These are phyloP conservation scores for Lichenothelia convexa DNA, from an alignment of 495 filamentous ascomycete species.

Conservation along the genomic window DNA sequence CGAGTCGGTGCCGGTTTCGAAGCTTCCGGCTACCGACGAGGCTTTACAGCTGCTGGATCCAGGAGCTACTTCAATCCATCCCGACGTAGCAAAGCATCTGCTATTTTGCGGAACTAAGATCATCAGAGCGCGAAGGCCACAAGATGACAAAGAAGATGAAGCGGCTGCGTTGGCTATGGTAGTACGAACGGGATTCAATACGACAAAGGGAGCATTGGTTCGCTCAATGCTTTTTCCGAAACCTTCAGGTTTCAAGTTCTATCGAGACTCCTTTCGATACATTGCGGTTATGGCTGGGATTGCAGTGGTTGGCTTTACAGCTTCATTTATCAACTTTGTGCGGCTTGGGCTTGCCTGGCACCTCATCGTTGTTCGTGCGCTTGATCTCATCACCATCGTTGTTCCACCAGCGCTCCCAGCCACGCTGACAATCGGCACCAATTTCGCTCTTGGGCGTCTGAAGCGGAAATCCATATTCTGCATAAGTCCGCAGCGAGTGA, in stretches of 20 bases:
- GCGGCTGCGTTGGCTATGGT: slow-evolving; percentile 84
- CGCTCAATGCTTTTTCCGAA: slow-evolving; percentile 98
- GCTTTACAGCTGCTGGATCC: slow-evolving; percentile 57
- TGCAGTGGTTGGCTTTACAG: slow-evolving; percentile 70
- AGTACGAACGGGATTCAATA: slow-evolving; percentile 87
- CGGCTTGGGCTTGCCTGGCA: slow-evolving; percentile 68
- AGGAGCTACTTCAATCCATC: slow-evolving; percentile 55
- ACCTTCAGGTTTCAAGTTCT: slow-evolving; percentile 95
- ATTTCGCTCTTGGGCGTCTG: slow-evolving; percentile 76
- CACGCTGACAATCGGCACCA: slow-evolving; percentile 89
- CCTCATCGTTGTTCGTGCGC: slow-evolving; percentile 72
- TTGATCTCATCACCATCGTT: slow-evolving; percentile 95
- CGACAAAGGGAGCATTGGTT: slow-evolving; percentile 88
- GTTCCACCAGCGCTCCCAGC: slow-evolving; percentile 95
- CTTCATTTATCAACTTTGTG: slow-evolving; percentile 85
- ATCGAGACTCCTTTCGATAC: slow-evolving; percentile 92
- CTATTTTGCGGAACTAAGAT: slow-evolving; percentile 93
- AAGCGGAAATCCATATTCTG: slow-evolving; percentile 86
- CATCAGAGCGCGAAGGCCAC: slow-evolving; percentile 72
- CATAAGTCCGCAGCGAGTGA: slow-evolving; percentile 91
- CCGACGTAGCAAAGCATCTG: slow-evolving; percentile 69
- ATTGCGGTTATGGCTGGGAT: slow-evolving; percentile 94
- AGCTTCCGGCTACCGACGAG: slow-evolving; percentile 69
- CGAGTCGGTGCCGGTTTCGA: slow-evolving; percentile 94
- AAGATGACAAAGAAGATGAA: slow-evolving; percentile 69